Base-by-base conservation (phyloP, 2,329 filamentous ascomycete species). In the Fusarium fujikuroi region DNA sequence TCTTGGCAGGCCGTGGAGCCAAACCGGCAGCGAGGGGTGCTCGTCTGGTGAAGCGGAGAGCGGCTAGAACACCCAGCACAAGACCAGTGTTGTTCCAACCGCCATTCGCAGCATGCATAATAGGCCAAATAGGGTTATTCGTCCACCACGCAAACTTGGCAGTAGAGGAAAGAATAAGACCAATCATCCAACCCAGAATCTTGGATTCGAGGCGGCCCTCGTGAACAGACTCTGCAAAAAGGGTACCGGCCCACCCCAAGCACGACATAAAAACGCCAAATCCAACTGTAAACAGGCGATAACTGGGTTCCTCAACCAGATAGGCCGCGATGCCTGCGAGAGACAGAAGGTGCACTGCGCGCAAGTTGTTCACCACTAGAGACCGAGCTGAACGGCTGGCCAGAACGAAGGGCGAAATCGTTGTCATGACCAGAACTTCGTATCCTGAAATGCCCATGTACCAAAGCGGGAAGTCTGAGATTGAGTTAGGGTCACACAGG, bases 401-500 rank as follows among this genome's bases (percentile, higher is more conserved):
- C 47, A 99, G 90, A 25, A 98, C 82, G 43, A 95, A 86, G 0
- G 96, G 96, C 9, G 95, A 93, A 58, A 95, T 82, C 7, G 94
- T 95, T 56, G 89, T 90, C 90, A 98, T 92, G 78, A 99, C 92
- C 74, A 97, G 87, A 47, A 91, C 92, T 83, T 99, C 96, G 80
- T 96, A 99, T 71, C 96, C 96, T 8, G 95, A 98, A 69, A 99
- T 97, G 34, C 96, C 96, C 96, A 99, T 99, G 81, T 98, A 91
- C 96, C 96, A 99, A 16, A 99, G 89, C 19, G 96, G 96, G 81
- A 99, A 99, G 83, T 97, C 92, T 94, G 56, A 44, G 49, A 30
- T 49, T 21, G 60, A 50, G 58, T 80, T 50, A 79, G 76, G 42
- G 34, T 47, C 19, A 39, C 15, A 19, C 34, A 56, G 16, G 36